Base-by-base conservation (phyloP, 169 alveolate species). In the Cyclospora cayetanensis region DNA sequence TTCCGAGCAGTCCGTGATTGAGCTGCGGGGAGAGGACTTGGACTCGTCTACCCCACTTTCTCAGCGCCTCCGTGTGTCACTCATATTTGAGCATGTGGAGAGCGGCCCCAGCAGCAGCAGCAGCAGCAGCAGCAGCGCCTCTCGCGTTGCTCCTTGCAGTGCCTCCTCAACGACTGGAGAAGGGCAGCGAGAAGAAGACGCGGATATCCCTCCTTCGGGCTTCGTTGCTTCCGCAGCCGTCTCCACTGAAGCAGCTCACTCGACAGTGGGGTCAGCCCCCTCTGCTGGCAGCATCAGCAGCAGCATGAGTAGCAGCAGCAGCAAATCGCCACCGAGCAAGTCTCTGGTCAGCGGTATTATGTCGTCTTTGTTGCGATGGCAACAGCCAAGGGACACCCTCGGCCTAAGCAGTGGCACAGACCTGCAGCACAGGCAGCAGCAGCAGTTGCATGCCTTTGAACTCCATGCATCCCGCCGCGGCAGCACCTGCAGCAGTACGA, bases 301-400 rank as follows among this genome's bases (percentile, higher is more conserved):
- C 63, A 43, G 29, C 86, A 43, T 37, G 4, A 4, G 1, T 22
- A 43, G 66, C 86, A 29, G 53, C 52, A 7, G 29, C 52, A 35
- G 46, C 86, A 76, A 34, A 66, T 41, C 85, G 2, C 65, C 85
- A 5, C 55, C 85, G 4, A 42, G 85, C 65, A 11, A n/a, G 20
- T 76, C 63, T 18, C 18, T 76, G 5, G 86, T 76, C 11, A 53
- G 86, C 4, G 86, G 86, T 4, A 42, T 76, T 25, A 50, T 76
- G 31, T 76, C 68, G 29, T 41, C 86, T n/a, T 25, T 76, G 66
- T 41, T 76, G 66, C 68, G 86, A 5, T 76, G 86, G 86, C 86
- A 76, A 35, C 83, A 70, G 66, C 86, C 86, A 43, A 22, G 68
- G 50, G 86, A 76, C 31, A 50, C 9, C 68, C 1, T 43, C 39